Evolutionary conservation across 2,329 filamentous ascomycete species (phyloP), one percentile per base, ranked within the genome.

Genomic region (Chaetothyriales sp.): DNA sequence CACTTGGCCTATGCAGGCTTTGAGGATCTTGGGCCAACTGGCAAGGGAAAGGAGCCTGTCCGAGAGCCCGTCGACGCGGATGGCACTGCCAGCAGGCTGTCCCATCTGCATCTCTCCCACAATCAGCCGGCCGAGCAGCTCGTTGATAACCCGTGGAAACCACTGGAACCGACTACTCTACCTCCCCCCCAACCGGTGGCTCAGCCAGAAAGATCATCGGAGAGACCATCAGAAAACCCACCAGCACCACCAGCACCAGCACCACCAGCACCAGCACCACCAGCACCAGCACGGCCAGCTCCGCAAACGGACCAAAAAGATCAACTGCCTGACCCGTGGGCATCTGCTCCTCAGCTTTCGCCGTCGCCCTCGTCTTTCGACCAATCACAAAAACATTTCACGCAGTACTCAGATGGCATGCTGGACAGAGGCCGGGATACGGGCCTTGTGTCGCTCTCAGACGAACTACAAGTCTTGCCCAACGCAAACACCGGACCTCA

Each of bases 361-460:
- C 51, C 57, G 2, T 59, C 57, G 13, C 52, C 56, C 1, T 52
- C 53, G 25, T 51, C 58, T 1, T 58, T 59, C 37, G 43, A 54
- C 1, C 56, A 55, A 8, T 57, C 55, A 15, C 55, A 60, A 28
- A 57, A 56, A 49, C 47, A 56, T 33, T 50, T 51, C 1, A 55
- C 57, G 13, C 51, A 25, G 10, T 58, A 57, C 43, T 58, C 46
- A 20, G 49, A 58, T 19, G 54, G 57, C 40, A 40, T 59, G 19
- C 50, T 59, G 28, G 57, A 59, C 49, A 51, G 57, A 28, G 56
- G 53, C n/a, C 54, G 51, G 37, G 37, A 55, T 18, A 51, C 29
- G 18, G 56, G 56, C 46, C 47, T 50, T 5, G 52, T 58, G 13
- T 55, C 56, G 2, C 46, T 56, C 22, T 43, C 47, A 22, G 50